Conservation (phyloP, 2,329 filamentous ascomycete species). For the Fusarium aywerte region DNA sequence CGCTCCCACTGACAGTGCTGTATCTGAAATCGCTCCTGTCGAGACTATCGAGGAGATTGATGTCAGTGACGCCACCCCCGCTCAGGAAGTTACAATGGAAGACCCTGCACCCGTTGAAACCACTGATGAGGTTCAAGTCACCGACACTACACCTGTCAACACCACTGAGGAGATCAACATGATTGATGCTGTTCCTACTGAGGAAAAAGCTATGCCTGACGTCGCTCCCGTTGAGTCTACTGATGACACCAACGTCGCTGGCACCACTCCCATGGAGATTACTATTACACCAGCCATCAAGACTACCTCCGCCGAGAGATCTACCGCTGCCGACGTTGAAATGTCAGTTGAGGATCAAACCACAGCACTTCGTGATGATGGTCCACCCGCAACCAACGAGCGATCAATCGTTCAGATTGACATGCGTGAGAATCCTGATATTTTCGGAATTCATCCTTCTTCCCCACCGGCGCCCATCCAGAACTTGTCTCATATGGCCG, state of each 20-base stretch:
- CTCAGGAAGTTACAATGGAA: not conserved
- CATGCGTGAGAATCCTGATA: slow-evolving; percentile 51
- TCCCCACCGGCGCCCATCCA: slow-evolving; percentile 38
- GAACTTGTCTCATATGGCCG: slow-evolving; percentile 45
- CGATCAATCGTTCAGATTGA: slow-evolving; percentile 50
- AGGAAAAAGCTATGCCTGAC: not conserved
- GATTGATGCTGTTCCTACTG: not conserved
- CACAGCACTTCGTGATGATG: too few species aligned
- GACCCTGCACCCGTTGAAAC: not conserved
- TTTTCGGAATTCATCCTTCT: slow-evolving; percentile 46
- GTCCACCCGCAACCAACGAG: slow-evolving; percentile 12
- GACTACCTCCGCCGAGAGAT: not conserved
- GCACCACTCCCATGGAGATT: not conserved
- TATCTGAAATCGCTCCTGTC: not conserved
- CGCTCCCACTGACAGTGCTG: not conserved
- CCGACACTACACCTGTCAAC: not conserved
- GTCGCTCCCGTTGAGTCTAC: not conserved
- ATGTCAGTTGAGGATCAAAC: not conserved
- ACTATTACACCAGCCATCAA: not conserved
- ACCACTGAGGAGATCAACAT: not conserved
- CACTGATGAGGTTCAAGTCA: not conserved
- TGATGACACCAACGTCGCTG: not conserved
- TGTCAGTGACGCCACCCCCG: not conserved
- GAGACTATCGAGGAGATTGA: not conserved
- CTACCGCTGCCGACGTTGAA: not conserved